Percentiles rank a stretch among this genome's conserved stretches.
These are phyloP conservation scores for Grosmannia penicillata DNA, from an alignment of 2,329 filamentous ascomycete species.

Conservation along the genomic window DNA sequence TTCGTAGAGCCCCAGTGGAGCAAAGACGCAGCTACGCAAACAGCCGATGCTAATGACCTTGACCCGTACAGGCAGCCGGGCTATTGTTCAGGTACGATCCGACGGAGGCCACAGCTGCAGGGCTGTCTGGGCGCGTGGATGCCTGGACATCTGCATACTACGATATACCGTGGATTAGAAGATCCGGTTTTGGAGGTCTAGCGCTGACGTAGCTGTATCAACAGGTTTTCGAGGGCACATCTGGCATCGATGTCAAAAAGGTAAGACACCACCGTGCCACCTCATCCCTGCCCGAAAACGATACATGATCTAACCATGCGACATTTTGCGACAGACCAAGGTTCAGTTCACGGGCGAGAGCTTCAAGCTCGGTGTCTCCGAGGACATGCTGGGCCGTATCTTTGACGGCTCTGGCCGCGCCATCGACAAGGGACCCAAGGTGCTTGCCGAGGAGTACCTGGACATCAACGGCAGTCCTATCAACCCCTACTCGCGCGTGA, in stretches of 20 bases:
- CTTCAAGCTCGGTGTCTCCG: conserved; percentile 95
- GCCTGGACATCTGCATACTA: no score
- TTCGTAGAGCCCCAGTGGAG: conserved; percentile 20
- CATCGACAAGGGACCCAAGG: conserved; percentile 98
- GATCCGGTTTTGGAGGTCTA: no score
- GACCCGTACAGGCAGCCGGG: conserved; percentile 58
- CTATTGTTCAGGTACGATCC: conserved; percentile 70
- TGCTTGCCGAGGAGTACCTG: conserved; percentile 92
- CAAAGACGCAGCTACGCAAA: no score
- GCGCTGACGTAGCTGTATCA: neutral
- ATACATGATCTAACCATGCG: neutral
- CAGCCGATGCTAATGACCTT: conserved; percentile 3
- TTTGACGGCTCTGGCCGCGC: conserved; percentile 96
- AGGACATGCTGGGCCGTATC: conserved; percentile 98
- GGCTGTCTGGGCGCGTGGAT: no score
- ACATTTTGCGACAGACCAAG: conserved; percentile 59
- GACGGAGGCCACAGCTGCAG: no score
- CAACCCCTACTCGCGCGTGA: conserved; percentile 91
- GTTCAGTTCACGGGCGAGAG: conserved; percentile 96
- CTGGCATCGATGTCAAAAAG: conserved; percentile 99
- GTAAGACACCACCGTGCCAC: conserved; percentile 31
- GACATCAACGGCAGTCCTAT: conserved; percentile 99
- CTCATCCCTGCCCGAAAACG: no score
- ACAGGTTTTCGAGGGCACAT: conserved; percentile 92
- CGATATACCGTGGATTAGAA: no score